These are phyloP conservation scores for Pichia exigua DNA, from an alignment of 805 yeast species.

Conservation along the genomic window DNA sequence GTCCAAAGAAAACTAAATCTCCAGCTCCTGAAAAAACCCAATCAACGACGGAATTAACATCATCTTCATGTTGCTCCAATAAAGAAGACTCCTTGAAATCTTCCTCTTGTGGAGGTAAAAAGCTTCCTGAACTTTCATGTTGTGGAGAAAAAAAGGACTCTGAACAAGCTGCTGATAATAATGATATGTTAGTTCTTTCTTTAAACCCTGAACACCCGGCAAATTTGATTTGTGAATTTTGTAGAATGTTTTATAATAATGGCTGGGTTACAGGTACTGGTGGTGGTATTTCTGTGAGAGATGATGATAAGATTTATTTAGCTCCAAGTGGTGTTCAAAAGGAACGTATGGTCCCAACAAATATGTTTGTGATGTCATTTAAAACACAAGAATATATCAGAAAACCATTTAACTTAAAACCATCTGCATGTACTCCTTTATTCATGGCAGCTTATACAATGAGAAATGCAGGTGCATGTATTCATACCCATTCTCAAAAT, in stretches of 20 bases:
- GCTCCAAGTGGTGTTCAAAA: slow-evolving; percentile 98
- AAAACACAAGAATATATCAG: slow-evolving; percentile 44
- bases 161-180: neutral
- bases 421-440: slow-evolving; percentile 91
- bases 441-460: slow-evolving; percentile 61
- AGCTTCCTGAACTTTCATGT: neutral
- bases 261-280: slow-evolving; percentile 97
- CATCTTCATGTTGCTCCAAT: neutral
- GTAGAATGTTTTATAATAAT: slow-evolving; percentile 65
- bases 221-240: slow-evolving; percentile 72
- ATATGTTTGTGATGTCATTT: slow-evolving; percentile 71
- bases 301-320: slow-evolving; percentile 51
- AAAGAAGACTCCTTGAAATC: neutral
- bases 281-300: slow-evolving; percentile 81
- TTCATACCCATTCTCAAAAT: slow-evolving; percentile 87
- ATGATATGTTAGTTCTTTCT: slow-evolving; percentile 10
- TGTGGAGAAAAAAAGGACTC: neutral
- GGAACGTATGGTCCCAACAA: slow-evolving; percentile 74
- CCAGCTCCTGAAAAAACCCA: neutral
- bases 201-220: slow-evolving; percentile 56
- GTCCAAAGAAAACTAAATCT: neutral
- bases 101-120: neutral
- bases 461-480: slow-evolving; percentile 82
- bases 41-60: neutral
- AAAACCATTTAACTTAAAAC: slow-evolving; percentile 62